Conservation (phyloP, 2,329 filamentous ascomycete species). For the Aspergillus brunneoviolaceus region DNA sequence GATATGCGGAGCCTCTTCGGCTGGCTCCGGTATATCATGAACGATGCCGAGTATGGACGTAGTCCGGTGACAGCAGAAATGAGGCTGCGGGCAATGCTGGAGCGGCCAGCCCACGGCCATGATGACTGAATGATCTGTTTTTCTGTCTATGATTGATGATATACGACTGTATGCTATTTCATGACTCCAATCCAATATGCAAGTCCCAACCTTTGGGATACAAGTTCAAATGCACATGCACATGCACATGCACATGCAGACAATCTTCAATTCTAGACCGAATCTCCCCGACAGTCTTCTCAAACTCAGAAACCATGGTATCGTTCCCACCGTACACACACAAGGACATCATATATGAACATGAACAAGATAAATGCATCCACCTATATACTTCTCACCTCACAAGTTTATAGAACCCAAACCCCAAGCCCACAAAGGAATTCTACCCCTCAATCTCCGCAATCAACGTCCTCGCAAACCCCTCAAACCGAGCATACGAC, state of each 20-base stretch:
- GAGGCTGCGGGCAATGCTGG: slow-evolving; percentile 38
- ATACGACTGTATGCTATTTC: background rate
- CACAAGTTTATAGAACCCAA: background rate
- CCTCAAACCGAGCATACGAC: slow-evolving; percentile 45
- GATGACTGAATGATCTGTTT: background rate
- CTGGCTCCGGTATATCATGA: slow-evolving; percentile 33
- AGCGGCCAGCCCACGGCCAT: slow-evolving; percentile 19
- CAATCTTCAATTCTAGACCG: too few species aligned
- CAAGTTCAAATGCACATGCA: background rate
- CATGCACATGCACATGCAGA: too few species aligned
- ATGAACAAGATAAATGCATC: too few species aligned
- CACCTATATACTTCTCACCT: background rate
- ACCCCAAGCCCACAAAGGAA: too few species aligned
- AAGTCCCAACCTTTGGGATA: background rate
- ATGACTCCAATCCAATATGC: background rate
- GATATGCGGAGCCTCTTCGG: slow-evolving; percentile 37
- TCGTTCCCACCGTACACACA: background rate
- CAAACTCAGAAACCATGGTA: background rate
- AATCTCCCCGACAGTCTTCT: too few species aligned
- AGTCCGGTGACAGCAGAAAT: slow-evolving; percentile 37
- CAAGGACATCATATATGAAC: background rate
- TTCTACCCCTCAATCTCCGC: slow-evolving; percentile 24
- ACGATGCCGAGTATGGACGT: slow-evolving; percentile 18
- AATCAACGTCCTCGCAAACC: slow-evolving; percentile 39
- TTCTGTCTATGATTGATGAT: background rate